Evolutionary conservation across 495 filamentous ascomycete species (phyloP).

Genomic region (Penicillium coffeae): DNA sequence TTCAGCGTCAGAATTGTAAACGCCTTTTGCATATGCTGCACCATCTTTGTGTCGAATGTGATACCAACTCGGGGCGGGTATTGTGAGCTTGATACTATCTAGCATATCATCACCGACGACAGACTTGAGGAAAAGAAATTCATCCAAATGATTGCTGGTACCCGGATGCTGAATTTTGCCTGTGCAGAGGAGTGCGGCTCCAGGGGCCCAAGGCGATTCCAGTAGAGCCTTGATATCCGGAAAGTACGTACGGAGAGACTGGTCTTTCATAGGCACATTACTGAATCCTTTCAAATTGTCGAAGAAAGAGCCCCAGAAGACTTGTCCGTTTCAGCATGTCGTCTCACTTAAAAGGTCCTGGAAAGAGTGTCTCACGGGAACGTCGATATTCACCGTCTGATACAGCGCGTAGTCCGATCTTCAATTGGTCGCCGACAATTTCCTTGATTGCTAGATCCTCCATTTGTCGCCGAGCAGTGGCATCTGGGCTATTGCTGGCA

Average conservation of each 20-base stretch:
- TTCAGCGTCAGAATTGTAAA: constrained; percentile 1
- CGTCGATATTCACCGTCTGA: too few species aligned
- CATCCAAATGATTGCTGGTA: neutral
- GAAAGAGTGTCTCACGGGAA: too few species aligned
- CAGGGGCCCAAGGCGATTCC: neutral
- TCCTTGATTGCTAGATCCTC: too few species aligned
- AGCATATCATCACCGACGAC: neutral
- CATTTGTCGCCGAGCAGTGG: too few species aligned
- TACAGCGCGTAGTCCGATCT: too few species aligned
- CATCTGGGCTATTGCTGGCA: too few species aligned
- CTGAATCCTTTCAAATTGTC: neutral
- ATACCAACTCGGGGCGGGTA: neutral
- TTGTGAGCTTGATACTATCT: neutral
- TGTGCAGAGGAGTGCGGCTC: neutral
- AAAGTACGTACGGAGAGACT: neutral
- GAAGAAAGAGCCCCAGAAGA: neutral
- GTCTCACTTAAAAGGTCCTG: too few species aligned
- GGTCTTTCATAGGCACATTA: neutral
- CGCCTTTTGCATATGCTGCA: neutral
- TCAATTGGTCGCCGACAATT: too few species aligned
- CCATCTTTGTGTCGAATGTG: neutral
- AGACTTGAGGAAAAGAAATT: neutral
- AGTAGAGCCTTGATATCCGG: neutral
- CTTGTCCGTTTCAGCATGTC: neutral
- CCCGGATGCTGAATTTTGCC: neutral